Evolutionary conservation across 257 asterid species (phyloP), one percentile per base, ranked within the genome.

Genomic region (Nicotiana tomentosiformis): DNA sequence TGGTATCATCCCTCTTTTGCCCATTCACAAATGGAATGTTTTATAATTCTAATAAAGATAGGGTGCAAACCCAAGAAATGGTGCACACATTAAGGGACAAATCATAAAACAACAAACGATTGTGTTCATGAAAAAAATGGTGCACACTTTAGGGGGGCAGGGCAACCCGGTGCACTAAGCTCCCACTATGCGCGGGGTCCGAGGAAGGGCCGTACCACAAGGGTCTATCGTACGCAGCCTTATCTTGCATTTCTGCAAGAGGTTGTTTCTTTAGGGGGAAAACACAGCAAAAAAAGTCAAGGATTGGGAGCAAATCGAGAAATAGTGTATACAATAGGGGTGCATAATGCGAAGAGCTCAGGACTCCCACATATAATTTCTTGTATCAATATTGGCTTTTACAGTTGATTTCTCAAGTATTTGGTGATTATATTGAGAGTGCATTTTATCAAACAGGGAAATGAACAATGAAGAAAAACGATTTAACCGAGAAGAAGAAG

Each of bases 401-500:
- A 20, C 78, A n/a, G 46, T 10, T 5, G 43, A 33, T 70, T 70
- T 70, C 60, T 70, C 78, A 70, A 70, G 58, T 70, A 70, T 20
- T 29, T 70, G 57, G 57, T 69, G 2, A 15, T 70, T 37, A 39
- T 70, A 20, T 20, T 70, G 26, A 70, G 78, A 70, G 58, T 70
- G 33, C n/a, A 0, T 70, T 43, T 43, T 70, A 43, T 70, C 58
- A 20, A 0, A 70, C 35, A 85, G 81, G 62, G 93, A 89, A 81
- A 86, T 86, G 39, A 89, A 90, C 76, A 90, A 84, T 15, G 95
- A 82, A 51, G 89, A 86, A 53, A 86, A 66, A 86, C 83, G 85
- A 72, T 88, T 89, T 80, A 90, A 86, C 81, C 87, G 85, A 76
- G 91, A 83, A 57, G 99, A 93, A 7, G 99, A 95, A 17, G 97